Percentiles rank a stretch among this genome's conserved stretches.
These are phyloP conservation scores for Scheffersomyces lignosus DNA, from an alignment of 805 yeast genomes.

Conservation along the genomic window DNA sequence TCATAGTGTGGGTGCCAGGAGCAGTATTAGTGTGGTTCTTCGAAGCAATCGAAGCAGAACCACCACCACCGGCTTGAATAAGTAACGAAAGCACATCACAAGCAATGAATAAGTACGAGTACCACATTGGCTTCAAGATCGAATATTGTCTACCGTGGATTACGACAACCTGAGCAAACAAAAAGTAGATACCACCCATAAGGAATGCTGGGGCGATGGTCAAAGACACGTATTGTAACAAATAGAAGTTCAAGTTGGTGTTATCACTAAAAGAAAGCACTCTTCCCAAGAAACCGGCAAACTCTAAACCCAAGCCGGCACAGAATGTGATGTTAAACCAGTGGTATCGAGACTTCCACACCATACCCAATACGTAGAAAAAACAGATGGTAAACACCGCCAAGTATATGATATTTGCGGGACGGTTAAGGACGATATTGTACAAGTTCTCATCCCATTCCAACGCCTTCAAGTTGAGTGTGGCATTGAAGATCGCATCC, in stretches of 20 bases:
- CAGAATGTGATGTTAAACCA: constrained; percentile 42
- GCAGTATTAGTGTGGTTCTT: constrained; percentile 17
- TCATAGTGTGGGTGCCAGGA: constrained; percentile 38
- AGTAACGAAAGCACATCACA: constrained; percentile 37
- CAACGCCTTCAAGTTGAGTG: constrained; percentile 31
- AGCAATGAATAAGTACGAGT: constrained; percentile 41
- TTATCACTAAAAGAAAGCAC: constrained; percentile 27
- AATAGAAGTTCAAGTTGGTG: constrained; percentile 18
- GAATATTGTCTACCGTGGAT: constrained; percentile 39
- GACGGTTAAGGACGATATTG: constrained; percentile 20
- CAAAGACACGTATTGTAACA: constrained; percentile 34
- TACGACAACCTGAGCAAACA: constrained; percentile 42
- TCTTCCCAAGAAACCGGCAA: constrained; percentile 40
- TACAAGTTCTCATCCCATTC: constrained; percentile 30
- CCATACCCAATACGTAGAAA: constrained; percentile 25
- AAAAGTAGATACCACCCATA: constrained; percentile 43
- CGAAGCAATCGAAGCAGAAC: constrained; percentile 31
- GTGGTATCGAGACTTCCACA: constrained; percentile 31
- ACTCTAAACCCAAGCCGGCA: constrained; percentile 36
- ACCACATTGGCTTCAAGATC: constrained; percentile 43
- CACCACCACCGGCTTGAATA: constrained; percentile 44
- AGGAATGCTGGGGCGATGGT: constrained; percentile 44
- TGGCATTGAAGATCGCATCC: constrained; percentile 31
- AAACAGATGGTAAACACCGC: constrained; percentile 25
- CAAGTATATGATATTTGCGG: constrained; percentile 34